Evolutionary conservation across 352 stramenopile species (phyloP).

Genomic region (Globisporangium recalcitrans): DNA sequence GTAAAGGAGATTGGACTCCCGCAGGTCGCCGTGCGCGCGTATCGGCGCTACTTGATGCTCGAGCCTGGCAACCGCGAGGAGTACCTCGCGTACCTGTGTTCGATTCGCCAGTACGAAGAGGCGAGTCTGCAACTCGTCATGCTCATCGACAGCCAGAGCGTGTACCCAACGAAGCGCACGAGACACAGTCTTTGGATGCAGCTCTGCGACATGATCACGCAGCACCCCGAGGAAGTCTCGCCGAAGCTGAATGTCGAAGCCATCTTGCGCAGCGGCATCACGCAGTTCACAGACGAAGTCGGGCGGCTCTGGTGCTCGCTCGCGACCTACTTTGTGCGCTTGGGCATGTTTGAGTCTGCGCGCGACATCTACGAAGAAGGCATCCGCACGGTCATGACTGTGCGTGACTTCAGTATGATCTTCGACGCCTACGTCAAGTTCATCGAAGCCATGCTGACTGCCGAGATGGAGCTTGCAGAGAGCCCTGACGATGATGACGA

Average conservation of each 20-base stretch:
- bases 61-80: slow-evolving; percentile 67
- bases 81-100: slow-evolving; percentile 76
- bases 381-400: slow-evolving; percentile 60
- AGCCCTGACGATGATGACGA: slow-evolving; percentile 57
- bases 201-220: slow-evolving; percentile 94
- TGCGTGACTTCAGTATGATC: slow-evolving; percentile 98
- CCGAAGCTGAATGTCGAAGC: slow-evolving; percentile 91
- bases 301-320: slow-evolving; percentile 97
- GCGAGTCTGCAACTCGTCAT: slow-evolving; percentile 80
- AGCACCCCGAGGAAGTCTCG: slow-evolving; percentile 90
- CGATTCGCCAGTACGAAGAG: slow-evolving; percentile 69
- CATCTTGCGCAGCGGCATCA: slow-evolving; percentile 93
- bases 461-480: slow-evolving; percentile 90
- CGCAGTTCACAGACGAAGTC: slow-evolving; percentile 94
- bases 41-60: slow-evolving; percentile 84
- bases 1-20: slow-evolving; percentile 73
- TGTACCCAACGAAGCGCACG: slow-evolving; percentile 40
- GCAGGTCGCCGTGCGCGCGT: slow-evolving; percentile 81
- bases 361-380: slow-evolving; percentile 95
- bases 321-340: slow-evolving; percentile 96
- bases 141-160: slow-evolving; percentile 68
- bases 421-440: slow-evolving; percentile 99
- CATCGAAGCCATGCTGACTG: slow-evolving; percentile 95
- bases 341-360: slow-evolving; percentile 95
- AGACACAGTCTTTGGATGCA: slow-evolving; percentile 96